Evolutionary conservation across 139 green algal species (phyloP), one percentile per base, ranked within the genome.

Genomic region (Coccomyxa sp.): DNA sequence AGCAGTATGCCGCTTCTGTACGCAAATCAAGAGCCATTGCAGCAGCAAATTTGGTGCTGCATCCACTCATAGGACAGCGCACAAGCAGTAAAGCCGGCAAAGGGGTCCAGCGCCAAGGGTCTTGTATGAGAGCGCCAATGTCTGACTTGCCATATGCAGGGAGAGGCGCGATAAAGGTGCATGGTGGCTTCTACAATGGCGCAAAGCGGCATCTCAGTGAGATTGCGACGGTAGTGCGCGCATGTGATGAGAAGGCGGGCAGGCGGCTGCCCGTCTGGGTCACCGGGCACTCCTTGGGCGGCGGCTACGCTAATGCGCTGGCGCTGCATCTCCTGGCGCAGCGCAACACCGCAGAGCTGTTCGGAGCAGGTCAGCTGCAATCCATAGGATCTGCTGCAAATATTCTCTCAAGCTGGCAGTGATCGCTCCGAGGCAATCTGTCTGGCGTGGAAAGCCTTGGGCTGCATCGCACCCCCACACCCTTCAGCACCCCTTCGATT

Each of bases 291-390:
- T 83, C 79, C 8, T 41, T 83, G 14, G 79, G 79, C 10, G 79
- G 79, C 40, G 79, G 74, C 22, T 83, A 83, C 35, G 79, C 79
- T 40, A 83, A 83, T 41, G 74, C 55, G 7, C 34, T 83, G n/a
- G 70, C 76, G 73, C 74, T 83, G 74, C 79, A 83, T 35, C 68
- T 83, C 34, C 74, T 83, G n/a, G 79, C 74, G 22, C 73, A 73
- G 40, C 70, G 73, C 34, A 2, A 27, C 6, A 77, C 40, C 40
- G 68, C 33, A 16, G 54, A 83, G 36, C 34, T 83, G 27, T 83
- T 83, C 29, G 55, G 41, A 31, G 74, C 73, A 68, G 79, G 79
- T 83, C 29, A n/a, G 39, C 24, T 41, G 8, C n/a, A n/a, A n/a
- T n/a, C n/a, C n/a, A n/a, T n/a, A n/a, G n/a, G n/a, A n/a, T n/a